Evolutionary conservation across 129 eudicot species (phyloP), one percentile per base, ranked within the genome.

Genomic region (Saussurea involucrata): DNA sequence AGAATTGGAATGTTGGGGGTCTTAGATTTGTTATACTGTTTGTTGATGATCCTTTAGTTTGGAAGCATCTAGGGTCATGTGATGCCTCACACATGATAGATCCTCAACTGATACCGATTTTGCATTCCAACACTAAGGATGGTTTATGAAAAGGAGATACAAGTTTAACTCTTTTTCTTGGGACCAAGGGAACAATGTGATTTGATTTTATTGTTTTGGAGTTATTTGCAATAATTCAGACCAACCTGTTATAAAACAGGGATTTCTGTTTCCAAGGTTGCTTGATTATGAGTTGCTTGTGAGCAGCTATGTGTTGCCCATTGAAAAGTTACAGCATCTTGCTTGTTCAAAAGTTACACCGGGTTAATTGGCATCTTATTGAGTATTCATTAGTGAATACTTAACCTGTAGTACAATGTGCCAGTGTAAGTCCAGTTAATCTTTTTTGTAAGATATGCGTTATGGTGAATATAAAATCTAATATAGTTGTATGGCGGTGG

Each of bases 21-120:
- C 15, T 60, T 60, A 60, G 65, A 55, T n/a, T n/a, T 55, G 24
- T 37, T 63, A n/a, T 65, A 34, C 63, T 32, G 60, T 69, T 36
- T 58, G 68, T 58, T 73, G 57, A 6, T 8, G 15, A 63, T 37
- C 18, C 18, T 73, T 17, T 76, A 65, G 29, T 31, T 55, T 18
- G 24, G 65, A 32, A 76, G 65, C 34, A 76, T 32, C 4, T 77
- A 34, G 68, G 81, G 74, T 67, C 55, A 21, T 17, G 42, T 55
- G 75, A 36, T 77, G 28, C 11, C 24, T 68, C n/a, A 68, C 24
- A 32, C 12, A 24, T 12, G 37, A 40, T 65, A 13, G 24, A 24
- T 69, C 8, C 37, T 32, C 33, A 9, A 22, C 9, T 68, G 37
- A 21, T 76, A 53, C 46, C 3, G 32, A 1, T 49, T 46, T 29